These are phyloP conservation scores for Dunaliella sp. DNA, from an alignment of 139 green algal genomes.

Conservation along the genomic window DNA sequence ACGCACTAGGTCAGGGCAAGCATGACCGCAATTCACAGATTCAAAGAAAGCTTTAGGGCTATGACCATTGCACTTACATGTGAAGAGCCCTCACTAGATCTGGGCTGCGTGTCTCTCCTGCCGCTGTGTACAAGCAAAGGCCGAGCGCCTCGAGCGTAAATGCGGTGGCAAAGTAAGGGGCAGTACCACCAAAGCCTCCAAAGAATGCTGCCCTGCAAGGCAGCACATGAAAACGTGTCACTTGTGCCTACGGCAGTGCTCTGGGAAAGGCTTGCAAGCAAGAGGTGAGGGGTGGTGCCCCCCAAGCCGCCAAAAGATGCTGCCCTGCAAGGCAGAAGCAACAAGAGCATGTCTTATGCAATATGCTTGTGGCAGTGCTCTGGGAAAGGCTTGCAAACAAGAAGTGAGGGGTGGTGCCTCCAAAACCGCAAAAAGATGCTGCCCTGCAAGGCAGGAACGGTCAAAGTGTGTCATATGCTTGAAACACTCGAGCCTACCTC, in stretches of 20 bases:
- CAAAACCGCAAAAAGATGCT: slow-evolving; percentile 61
- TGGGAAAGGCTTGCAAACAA: no score
- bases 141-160: slow-evolving; percentile 25
- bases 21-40: background rate
- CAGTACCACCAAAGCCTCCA: slow-evolving; percentile 45
- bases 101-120: slow-evolving; percentile 12
- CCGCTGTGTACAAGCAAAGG: slow-evolving; percentile 27
- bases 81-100: background rate
- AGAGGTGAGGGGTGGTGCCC: no score
- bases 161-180: slow-evolving; percentile 23
- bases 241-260: no score
- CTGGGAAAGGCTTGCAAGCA: no score
- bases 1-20: background rate
- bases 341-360: no score
- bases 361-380: no score
- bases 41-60: background rate
- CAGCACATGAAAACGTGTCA: no score
- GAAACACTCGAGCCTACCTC: background rate
- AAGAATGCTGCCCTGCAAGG: slow-evolving; percentile 51
- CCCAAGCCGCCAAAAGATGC: no score
- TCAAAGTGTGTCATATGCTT: background rate
- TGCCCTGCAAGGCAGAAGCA: no score
- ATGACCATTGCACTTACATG: background rate
- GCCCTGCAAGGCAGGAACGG: no score
- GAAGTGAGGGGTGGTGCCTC: slow-evolving; percentile 32